Evolutionary conservation across 1,139 yeast genomes (phyloP), one percentile per base, ranked within the genome.

Genomic region (Wickerhamomyces sp.): DNA sequence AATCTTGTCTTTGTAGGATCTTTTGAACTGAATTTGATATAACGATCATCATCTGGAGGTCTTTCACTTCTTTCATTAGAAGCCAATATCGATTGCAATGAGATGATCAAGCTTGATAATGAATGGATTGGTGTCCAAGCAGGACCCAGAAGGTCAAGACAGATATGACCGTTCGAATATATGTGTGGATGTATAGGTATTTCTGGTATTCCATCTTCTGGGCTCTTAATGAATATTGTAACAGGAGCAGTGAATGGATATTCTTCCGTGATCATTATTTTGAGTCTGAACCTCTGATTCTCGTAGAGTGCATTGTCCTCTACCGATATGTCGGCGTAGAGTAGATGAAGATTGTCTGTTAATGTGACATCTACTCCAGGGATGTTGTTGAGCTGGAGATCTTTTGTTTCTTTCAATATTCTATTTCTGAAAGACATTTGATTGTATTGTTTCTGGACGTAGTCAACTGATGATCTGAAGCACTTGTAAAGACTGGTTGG

Each of bases 101-200:
- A 78, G 17, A 83, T 48, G 18, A 78, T 59, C 0, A 80, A 66
- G 7, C 78, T 65, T 35, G 70, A 70, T 4, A 81, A 65, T 1
- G 78, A 69, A 45, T 82, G 81, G 0, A 81, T 81, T 0, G 90
- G 90, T 0, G 87, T 71, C 92, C 92, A 83, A 34, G 75, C 85
- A 7, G 74, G 72, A 1, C 85, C 88, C 22, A 83, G 60, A 7
- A 77, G 56, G 54, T 78, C 76, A 21, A 80, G 63, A 55, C 92
- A 83, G 14, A 82, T 81, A 52, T 82, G 89, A 1, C 90, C 92
- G 51, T 82, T 82, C 30, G 81, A 71, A 54, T 83, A 83, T 3
- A 83, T 68, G 53, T 83, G 90, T 0, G 90, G 90, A 53, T 83
- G 89, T 2, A 78, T 48, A 0, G 90, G 90, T 13, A 54, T 42